A percentile compares a stretch with the other conserved stretches of the same genome.
These are phyloP conservation scores for Anthracocystis panici-leucophaei DNA, from an alignment of 1,284 basidiomycete species.

Conservation along the genomic window DNA sequence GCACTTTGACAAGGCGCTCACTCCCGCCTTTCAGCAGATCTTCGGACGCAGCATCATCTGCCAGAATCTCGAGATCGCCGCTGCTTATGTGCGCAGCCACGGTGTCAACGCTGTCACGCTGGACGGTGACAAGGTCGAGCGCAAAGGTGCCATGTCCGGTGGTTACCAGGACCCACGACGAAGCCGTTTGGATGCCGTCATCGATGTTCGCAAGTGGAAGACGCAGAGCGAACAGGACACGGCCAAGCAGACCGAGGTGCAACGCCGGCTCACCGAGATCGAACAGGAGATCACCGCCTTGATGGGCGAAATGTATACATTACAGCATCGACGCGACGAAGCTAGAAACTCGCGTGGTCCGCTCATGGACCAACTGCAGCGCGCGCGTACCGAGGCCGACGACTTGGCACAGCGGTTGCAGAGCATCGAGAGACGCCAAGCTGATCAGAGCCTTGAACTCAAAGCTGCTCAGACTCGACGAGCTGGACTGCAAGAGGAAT, in stretches of 20 bases:
- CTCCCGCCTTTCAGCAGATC: slow-evolving; percentile 94
- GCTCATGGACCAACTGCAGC: slow-evolving; percentile 77
- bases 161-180: slow-evolving; percentile 93
- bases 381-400: slow-evolving; percentile 79
- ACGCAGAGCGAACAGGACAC: slow-evolving; percentile 79
- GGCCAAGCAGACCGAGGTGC: slow-evolving; percentile 79
- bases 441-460: slow-evolving; percentile 81
- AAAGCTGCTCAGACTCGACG: slow-evolving; percentile 75
- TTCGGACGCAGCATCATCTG: slow-evolving; percentile 98
- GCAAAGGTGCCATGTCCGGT: slow-evolving; percentile 93
- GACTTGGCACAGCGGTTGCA: slow-evolving; percentile 76
- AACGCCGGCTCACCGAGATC: slow-evolving; percentile 76
- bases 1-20: slow-evolving; percentile 78
- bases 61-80: slow-evolving; percentile 88
- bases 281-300: slow-evolving; percentile 89
- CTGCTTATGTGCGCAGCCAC: slow-evolving; percentile 93
- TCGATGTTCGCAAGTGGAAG: slow-evolving; percentile 82
- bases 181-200: slow-evolving; percentile 89
- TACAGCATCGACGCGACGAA: slow-evolving; percentile 79
- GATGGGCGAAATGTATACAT: slow-evolving; percentile 80
- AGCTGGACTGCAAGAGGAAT: slow-evolving; percentile 78
- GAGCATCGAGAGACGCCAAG: slow-evolving; percentile 78
- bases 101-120: slow-evolving; percentile 96
- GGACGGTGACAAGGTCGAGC: slow-evolving; percentile 96
- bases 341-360: slow-evolving; percentile 79